Base-by-base conservation (phyloP, 2,329 filamentous ascomycete species). In the Aspergillus sp. region DNA sequence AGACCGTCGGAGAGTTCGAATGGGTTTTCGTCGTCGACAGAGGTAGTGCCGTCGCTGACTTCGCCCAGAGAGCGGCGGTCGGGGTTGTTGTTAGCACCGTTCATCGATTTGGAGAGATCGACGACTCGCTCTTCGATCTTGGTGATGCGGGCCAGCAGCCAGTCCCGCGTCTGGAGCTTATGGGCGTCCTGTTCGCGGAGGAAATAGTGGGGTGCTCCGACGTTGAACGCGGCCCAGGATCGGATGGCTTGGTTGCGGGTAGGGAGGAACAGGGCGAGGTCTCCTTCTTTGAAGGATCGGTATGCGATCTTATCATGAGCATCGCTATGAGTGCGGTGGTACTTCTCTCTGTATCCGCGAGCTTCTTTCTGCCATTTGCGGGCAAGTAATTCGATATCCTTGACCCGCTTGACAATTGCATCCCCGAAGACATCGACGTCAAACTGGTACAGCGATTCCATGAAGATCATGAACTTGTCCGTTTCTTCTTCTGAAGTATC, bases 151-250 rank as follows among this genome's bases (percentile, higher is more conserved):
- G 93, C 93, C 5, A 98, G 83, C n/a, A 98, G 81, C 89, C 93
- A 98, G 63, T 98, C 93, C 33, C 91, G 80, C 42, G 82, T 83
- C 29, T 84, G 81, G 4, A 98, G 74, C 50, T 88, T 84, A 67
- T 98, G 94, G 1, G 78, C 78, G 57, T 97, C 91, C 64, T 94
- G 86, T 66, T 98, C 93, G 33, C 89, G 86, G 2, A 98, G 76
- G 71, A 98, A 98, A 71, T 93, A 97, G 65, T 98, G 93, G 6
- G 93, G 93, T 50, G 91, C 94, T 1, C 90, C 91, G 30, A 98
- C 87, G 59, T 98, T 98, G 77, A 98, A 98, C 0, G 93, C 93
- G 4, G 93, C 93, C 93, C 93, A 98, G 0, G 93, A 91, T 10
- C 91, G 86, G 4, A 89, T 93, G 34, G 86, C 87, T 68, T 97